Percentiles rank a stretch among this genome's conserved stretches.
Evolutionary conservation across 139 green algal species (phyloP).

Genomic region (Astrephomene gubernaculifera): DNA sequence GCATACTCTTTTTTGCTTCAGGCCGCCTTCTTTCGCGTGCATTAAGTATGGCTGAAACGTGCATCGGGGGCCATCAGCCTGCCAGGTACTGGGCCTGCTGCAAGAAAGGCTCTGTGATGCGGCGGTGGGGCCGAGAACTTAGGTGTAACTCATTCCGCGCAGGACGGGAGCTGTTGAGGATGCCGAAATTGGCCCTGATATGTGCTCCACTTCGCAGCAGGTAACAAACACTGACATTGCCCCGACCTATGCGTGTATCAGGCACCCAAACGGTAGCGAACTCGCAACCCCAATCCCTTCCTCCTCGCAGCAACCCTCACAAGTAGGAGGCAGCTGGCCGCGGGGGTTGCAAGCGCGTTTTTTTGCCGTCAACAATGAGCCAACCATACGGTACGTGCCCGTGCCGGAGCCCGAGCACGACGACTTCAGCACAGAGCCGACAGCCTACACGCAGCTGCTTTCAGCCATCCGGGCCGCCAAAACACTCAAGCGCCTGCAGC

Average conservation of each 20-base stretch:
- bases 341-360: neutral
- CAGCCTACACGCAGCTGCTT: conserved; percentile 55
- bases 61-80: neutral
- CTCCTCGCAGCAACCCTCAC: neutral
- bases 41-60: neutral
- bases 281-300: neutral
- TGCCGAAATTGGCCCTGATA: neutral
- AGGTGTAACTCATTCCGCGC: too few relatives aligned
- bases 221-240: neutral
- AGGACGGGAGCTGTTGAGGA: neutral
- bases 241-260: too few relatives aligned
- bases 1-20: neutral
- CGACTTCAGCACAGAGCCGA: conserved; percentile 39
- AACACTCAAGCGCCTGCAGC: conserved; percentile 39
- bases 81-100: neutral
- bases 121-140: neutral
- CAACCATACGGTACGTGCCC: conserved; percentile 18
- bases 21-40: neutral
- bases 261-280: too few relatives aligned
- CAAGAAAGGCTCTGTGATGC: neutral
- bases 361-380: conserved; percentile 37
- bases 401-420: conserved; percentile 28
- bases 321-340: neutral
- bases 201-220: conserved; percentile 18
- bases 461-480: conserved; percentile 8